phyloP scores from a whole-genome alignment of 2,329 filamentous ascomycete species.

The Penicillium sp. region DNA sequence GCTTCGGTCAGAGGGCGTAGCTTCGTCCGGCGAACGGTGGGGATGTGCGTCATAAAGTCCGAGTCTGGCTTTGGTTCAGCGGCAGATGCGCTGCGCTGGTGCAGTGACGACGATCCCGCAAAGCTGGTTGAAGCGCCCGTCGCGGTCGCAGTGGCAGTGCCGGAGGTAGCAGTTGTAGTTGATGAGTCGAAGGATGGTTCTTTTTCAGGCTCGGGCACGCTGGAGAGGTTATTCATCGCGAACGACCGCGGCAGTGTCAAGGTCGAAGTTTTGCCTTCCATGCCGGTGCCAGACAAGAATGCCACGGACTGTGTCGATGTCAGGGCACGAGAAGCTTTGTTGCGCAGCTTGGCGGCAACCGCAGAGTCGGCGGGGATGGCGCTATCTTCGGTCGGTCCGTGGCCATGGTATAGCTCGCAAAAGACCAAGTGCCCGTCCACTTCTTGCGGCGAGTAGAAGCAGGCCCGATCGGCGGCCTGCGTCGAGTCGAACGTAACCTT shows the following conservation, averaged over 20 bases:
- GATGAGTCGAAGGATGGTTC: conserved; percentile 35
- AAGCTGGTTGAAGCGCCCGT: conserved; percentile 20
- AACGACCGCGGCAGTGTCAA: conserved; percentile 44
- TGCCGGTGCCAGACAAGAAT: conserved; percentile 34
- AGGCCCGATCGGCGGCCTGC: conserved; percentile 68
- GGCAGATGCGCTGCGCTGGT: conserved; percentile 29
- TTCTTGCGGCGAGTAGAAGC: conserved; percentile 69
- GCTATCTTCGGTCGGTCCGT: conserved; percentile 65
- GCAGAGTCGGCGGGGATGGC: conserved; percentile 56
- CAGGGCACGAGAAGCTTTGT: conserved; percentile 37
- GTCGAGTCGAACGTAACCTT: conserved; percentile 78
- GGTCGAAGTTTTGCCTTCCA: conserved; percentile 31
- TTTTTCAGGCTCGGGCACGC: conserved; percentile 33
- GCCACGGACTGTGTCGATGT: conserved; percentile 38
- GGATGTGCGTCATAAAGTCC: conserved; percentile 60
- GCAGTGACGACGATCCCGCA: conserved; percentile 20
- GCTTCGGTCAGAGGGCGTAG: conserved; percentile 71
- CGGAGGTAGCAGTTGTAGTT: conserved; percentile 46
- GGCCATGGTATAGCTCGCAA: conserved; percentile 69
- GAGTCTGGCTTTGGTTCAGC: conserved; percentile 41
- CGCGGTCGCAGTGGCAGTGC: conserved; percentile 37
- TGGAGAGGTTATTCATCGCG: conserved; percentile 39
- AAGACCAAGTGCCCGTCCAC: conserved; percentile 71
- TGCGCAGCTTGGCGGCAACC: conserved; percentile 26
- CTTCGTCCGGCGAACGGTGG: conserved; percentile 64